Base-by-base conservation (phyloP, 164 flowering plant species). In the Liriodendron chinense region DNA sequence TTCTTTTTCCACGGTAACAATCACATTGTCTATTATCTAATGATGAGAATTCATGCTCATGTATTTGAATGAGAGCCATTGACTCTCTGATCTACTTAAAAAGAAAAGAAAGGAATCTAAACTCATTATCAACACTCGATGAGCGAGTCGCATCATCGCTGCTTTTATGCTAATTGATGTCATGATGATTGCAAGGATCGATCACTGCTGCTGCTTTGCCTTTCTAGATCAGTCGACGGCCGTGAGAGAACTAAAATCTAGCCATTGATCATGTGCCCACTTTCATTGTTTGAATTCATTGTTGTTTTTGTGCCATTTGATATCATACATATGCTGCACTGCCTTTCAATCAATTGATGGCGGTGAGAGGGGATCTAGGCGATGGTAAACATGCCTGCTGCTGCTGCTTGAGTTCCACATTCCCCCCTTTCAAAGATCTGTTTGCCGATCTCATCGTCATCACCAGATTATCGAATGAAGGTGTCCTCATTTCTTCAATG, bases 401-500 rank as follows among this genome's bases (percentile, higher is more conserved):
- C 59, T 82, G 80, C 9, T 76, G 74, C 74, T 85, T 87, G 79
- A 76, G 71, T 68, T 82, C 86, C n/a, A 72, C 18, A 24, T 43
- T 71, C n/a, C 48, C 56, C 75, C 71, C 75, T 74, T 78, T 87
- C n/a, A 77, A 68, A 69, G 21, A 72, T 49, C 78, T 79, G 63
- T 69, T 78, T 25, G 79, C 9, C 13, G 80, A 26, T n/a, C 14
- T 81, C 67, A 67, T 69, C 12, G 80, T 78, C 65, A 74, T 83
- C 21, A 65, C 70, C 7, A 75, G 68, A 65, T 80, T 74, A 62
- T 80, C 80, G 2, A 70, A 26, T 25, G 80, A 56, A 12, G 81
- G 77, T 64, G 89, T 81, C 74, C 87, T 86, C 88, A 90, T 76
- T 75, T 82, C 88, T 77, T 91, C 95, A 57, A 91, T 89, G 59